These are phyloP conservation scores for Ceratocystis smalleyi DNA, from an alignment of 2,329 filamentous ascomycete genomes.

Conservation along the genomic window DNA sequence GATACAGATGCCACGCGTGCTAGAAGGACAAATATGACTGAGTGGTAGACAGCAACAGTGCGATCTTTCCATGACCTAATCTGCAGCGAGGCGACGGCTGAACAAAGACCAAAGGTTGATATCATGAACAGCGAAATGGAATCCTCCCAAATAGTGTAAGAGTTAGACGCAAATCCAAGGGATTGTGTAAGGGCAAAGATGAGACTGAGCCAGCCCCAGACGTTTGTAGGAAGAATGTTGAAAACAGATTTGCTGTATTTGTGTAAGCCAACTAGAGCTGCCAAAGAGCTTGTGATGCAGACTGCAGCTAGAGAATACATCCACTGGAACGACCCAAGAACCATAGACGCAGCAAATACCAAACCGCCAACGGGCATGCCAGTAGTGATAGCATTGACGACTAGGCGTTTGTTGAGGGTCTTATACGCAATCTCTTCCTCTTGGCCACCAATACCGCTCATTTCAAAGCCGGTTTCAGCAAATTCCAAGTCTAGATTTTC, in stretches of 20 bases:
- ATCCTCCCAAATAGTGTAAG: constrained; percentile 98
- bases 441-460: constrained; percentile 26
- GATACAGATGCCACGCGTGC: constrained; percentile 72
- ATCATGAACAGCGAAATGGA: constrained; percentile 86
- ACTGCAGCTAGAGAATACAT: constrained; percentile 24
- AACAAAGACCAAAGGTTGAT: constrained; percentile 67
- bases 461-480: constrained; percentile 42
- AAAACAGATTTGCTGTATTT: constrained; percentile 30
- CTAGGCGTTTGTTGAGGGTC: constrained; percentile 27
- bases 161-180: constrained; percentile 91
- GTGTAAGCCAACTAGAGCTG: constrained; percentile 30
- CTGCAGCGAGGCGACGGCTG: constrained; percentile 58
- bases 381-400: constrained; percentile 26
- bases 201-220: constrained; percentile 80
- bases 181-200: constrained; percentile 75
- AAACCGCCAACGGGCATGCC: constrained; percentile 23
- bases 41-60: constrained; percentile 68
- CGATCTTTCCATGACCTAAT: constrained; percentile 52
- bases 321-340: constrained; percentile 27
- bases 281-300: constrained; percentile 31
- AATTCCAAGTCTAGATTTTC: constrained; percentile 44
- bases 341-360: constrained; percentile 20
- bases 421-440: constrained; percentile 23
- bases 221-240: constrained; percentile 49
- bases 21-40: constrained; percentile 64